phyloP scores from a whole-genome alignment of 2,329 filamentous ascomycete genomes.

The Alternaria sp. region DNA sequence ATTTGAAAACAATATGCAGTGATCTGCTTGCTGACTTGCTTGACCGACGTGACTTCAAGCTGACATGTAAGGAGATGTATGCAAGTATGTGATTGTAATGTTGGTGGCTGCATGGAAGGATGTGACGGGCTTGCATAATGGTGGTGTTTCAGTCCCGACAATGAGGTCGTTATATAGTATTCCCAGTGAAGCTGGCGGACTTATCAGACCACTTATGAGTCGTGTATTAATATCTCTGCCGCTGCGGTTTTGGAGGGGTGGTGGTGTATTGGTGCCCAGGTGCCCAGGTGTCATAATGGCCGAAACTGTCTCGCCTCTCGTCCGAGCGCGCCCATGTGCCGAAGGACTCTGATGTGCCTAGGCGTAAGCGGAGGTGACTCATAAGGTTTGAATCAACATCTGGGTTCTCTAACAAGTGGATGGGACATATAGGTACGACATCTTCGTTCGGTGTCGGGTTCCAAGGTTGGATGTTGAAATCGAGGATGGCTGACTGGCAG shows the following conservation, averaged over 20 bases:
- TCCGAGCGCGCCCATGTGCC: not conserved
- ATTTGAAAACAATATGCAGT: not conserved
- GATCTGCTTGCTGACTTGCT: not conserved
- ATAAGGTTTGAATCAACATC: not conserved
- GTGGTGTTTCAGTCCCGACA: not conserved
- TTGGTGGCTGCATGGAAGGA: not conserved
- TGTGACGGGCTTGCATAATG: not conserved
- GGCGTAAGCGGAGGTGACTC: not conserved
- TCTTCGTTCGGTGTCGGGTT: not conserved
- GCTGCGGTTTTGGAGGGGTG: not conserved
- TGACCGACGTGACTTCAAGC: not conserved
- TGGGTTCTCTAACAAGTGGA: not conserved
- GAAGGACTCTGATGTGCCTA: not conserved
- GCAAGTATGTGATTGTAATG: not conserved
- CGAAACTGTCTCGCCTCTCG: not conserved
- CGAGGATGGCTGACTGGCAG: not conserved
- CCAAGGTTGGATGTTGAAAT: not conserved
- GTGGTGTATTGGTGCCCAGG: not conserved
- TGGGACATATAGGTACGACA: not conserved
- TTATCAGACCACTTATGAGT: not conserved
- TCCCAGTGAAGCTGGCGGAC: not conserved
- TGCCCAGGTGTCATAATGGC: not conserved
- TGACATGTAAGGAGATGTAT: not conserved
- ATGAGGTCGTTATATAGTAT: not conserved
- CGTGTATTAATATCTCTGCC: not conserved